Conservation (phyloP, 179 eudicot species). For the Pouteria campechiana region DNA sequence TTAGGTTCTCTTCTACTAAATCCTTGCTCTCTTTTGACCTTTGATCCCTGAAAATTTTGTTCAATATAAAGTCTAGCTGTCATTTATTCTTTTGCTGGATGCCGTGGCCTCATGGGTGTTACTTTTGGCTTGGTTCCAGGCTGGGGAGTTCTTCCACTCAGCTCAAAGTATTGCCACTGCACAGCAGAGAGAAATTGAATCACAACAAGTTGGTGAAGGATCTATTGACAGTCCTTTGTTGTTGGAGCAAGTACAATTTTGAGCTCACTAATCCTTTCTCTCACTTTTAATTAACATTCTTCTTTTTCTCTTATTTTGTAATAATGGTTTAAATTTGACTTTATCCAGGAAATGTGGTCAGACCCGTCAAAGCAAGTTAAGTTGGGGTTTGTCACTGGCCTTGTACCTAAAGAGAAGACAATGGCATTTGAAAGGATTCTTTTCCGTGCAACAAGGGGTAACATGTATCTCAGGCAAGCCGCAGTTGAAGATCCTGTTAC, state of each 20-base stretch:
- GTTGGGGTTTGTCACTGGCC: slow-evolving; percentile 66
- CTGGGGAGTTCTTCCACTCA: slow-evolving; percentile 59
- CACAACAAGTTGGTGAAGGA: slow-evolving; percentile 36
- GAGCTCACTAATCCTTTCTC: not conserved
- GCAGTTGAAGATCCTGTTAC: slow-evolving; percentile 47
- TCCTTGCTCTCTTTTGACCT: not conserved
- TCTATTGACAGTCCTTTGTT: slow-evolving; percentile 75
- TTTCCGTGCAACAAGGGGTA: slow-evolving; percentile 82
- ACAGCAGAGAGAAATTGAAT: slow-evolving; percentile 41
- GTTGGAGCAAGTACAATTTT: slow-evolving; percentile 39
- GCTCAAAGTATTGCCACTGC: slow-evolving; percentile 54
- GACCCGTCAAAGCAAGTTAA: slow-evolving; percentile 60
- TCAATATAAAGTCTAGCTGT: not conserved
- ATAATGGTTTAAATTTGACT: not conserved
- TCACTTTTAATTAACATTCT: not conserved
- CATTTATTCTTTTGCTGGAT: not conserved
- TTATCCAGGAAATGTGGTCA: slow-evolving; percentile 43
- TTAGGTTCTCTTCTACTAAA: no score
- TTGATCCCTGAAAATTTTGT: not conserved
- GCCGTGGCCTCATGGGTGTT: not conserved
- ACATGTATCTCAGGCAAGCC: slow-evolving; percentile 61
- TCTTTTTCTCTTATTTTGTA: not conserved
- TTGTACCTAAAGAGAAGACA: slow-evolving; percentile 66
- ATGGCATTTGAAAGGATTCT: slow-evolving; percentile 79
- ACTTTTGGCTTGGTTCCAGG: slow-evolving; percentile 30